Evolutionary conservation across 2,329 filamentous ascomycete genomes (phyloP), one percentile per base, ranked within the genome.

Genomic region (Dactylella cylindrospora): DNA sequence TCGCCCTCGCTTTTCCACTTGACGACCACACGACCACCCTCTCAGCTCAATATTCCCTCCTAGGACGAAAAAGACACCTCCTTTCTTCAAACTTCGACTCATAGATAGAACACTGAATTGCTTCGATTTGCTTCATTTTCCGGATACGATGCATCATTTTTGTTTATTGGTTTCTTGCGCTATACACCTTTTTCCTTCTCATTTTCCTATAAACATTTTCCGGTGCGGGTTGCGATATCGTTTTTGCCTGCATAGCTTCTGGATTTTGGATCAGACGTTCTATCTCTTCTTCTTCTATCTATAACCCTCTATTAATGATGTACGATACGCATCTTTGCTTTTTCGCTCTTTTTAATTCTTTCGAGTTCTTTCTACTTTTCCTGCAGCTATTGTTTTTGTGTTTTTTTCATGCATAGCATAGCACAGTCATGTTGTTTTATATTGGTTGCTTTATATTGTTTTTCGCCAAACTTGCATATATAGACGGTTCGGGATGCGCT

Each of bases 1-100:
- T n/a, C n/a, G n/a, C n/a, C n/a, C n/a, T n/a, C n/a, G n/a, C n/a
- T n/a, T n/a, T n/a, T n/a, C n/a, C n/a, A 23, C 29, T 43, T 61
- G 53, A 61, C 28, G 55, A 61, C 41, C 43, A 40, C 47, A 61
- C 47, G 55, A 61, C 43, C n/a, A n/a, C n/a, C n/a, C n/a, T 53
- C 55, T 61, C 55, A 61, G 25, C 55, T 61, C 55, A 61, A 44
- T 39, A 32, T 41, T 49, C 35, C 40, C 40, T 45, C 47, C 52
- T 60, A 51, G 54, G 45, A 60, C 54, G 55, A 52, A 43, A 40
- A 61, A 35, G 55, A 61, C 53, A 53, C 45, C 38, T 47, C 55
- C 55, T n/a, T n/a, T n/a, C n/a, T n/a, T n/a, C n/a, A n/a, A n/a
- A n/a, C n/a, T n/a, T n/a, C n/a, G n/a, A n/a, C n/a, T n/a, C n/a